Evolutionary conservation across 139 green algal species (phyloP), one percentile per base, ranked within the genome.

Genomic region (Asterochloris erici): DNA sequence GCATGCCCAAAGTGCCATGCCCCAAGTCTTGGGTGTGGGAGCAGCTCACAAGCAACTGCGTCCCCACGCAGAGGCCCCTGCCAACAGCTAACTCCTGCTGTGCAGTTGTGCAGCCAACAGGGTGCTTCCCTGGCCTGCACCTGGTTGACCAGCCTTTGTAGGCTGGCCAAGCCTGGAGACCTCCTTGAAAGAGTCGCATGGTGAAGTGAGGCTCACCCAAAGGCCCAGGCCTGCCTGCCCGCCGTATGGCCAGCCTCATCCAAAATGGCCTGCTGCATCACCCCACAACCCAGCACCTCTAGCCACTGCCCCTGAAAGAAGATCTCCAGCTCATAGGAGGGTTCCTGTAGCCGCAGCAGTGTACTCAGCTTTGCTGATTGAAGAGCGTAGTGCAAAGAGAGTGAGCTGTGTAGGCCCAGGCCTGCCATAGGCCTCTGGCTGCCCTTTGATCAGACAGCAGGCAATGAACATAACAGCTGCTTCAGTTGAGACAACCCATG

Each of bases 221-320:
- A 98, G 0, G 95, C 95, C 95, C 95, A 98, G 19, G 92, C 95
- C 77, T 87, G 90, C 81, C 95, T 88, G 64, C 91, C 91, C 14
- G 80, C 78, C 26, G 63, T 66, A 29, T 79, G 76, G 68, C 76
- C 76, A 24, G 76, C 76, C 60, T 80, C 76, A 21, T 80, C 76
- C 24, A 80, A 12, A 21, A 80, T 80, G 24, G 62, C 61, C 61
- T 64, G 77, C 63, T 81, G 63, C 28, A 64, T 81, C 47, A 83
- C 89, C 81, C 97, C 97, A 85, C 97, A 99, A 24, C 97, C 97
- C 29, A 99, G 93, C 79, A 99, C 97, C 90, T 99, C 97, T 38
- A 99, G 88, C 96, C 96, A 99, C 87, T 99, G 90, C 28, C 93
- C 96, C 23, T 98, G 96, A 92, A 98, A 99, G 87, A 98, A 98